These are phyloP conservation scores for Mucor saturninus DNA, from an alignment of 371 early-diverging fungal species.

Conservation along the genomic window DNA sequence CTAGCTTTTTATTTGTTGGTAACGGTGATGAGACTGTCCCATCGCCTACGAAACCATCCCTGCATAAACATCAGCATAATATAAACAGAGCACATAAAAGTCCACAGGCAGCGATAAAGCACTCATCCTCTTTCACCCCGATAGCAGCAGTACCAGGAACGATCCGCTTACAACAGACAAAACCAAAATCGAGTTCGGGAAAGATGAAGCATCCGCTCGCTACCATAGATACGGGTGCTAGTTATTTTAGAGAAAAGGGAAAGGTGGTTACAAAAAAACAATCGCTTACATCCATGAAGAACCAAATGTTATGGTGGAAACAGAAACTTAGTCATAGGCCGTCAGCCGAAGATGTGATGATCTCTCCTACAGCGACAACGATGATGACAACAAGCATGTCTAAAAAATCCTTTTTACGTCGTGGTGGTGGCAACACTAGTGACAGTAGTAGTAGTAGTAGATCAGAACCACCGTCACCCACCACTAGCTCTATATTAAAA, in stretches of 20 bases:
- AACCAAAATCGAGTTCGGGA: not conserved
- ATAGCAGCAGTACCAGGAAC: too few relatives aligned
- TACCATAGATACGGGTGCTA: not conserved
- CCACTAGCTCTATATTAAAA: conserved; percentile 8
- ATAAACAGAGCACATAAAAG: not conserved
- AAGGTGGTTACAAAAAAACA: not conserved
- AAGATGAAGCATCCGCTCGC: not conserved
- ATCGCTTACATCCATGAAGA: not conserved
- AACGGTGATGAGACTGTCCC: not conserved
- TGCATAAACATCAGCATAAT: not conserved
- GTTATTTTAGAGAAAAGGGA: not conserved
- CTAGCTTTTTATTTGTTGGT: not conserved
- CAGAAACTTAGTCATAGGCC: not conserved
- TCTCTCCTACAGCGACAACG: not conserved
- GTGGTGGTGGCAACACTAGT: not conserved
- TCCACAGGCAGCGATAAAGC: not conserved
- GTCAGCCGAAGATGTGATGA: not conserved
- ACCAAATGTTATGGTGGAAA: conserved; percentile 7
- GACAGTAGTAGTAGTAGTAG: conserved; percentile 6
- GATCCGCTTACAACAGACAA: not conserved
- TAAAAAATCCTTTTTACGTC: conserved; percentile 7
- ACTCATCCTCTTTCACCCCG: not conserved
- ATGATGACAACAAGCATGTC: not conserved
- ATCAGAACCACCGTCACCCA: conserved; percentile 6
- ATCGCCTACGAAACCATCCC: not conserved